A percentile compares a stretch with the other conserved stretches of the same genome.
phyloP scores from a whole-genome alignment of 495 filamentous ascomycete species.

The Penicillium paxilli region DNA sequence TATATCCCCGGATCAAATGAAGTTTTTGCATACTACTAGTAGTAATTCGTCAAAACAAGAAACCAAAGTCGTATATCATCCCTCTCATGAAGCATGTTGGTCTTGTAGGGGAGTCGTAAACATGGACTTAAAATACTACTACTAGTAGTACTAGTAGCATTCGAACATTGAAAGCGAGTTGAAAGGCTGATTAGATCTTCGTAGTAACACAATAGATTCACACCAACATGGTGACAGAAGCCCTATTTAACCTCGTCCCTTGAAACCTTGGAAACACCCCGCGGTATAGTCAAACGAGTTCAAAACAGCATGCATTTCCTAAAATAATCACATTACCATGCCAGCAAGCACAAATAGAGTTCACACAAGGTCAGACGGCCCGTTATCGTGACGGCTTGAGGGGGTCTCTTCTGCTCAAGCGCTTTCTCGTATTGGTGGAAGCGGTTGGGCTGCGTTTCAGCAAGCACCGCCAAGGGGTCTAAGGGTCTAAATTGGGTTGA shows the following conservation, averaged over 20 bases:
- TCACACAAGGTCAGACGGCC: background rate
- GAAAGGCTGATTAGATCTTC: no score
- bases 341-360: background rate
- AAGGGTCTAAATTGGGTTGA: background rate
- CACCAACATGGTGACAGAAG: background rate
- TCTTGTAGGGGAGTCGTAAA: background rate
- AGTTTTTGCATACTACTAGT: background rate
- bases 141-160: background rate
- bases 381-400: background rate
- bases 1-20: background rate
- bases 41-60: no score
- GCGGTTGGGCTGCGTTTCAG: slow-evolving; percentile 10
- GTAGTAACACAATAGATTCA: background rate
- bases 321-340: background rate
- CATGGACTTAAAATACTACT: background rate
- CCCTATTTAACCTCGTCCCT: background rate
- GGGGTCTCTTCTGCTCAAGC: background rate
- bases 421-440: slow-evolving; percentile 10
- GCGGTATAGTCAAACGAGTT: no score
- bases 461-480: slow-evolving; percentile 22
- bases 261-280: no score
- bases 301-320: background rate
- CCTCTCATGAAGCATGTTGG: background rate
- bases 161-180: no score
- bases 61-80: background rate